Evolutionary conservation across 2,329 filamentous ascomycete genomes (phyloP), one percentile per base, ranked within the genome.

Genomic region (Aspergillus tubingensis): DNA sequence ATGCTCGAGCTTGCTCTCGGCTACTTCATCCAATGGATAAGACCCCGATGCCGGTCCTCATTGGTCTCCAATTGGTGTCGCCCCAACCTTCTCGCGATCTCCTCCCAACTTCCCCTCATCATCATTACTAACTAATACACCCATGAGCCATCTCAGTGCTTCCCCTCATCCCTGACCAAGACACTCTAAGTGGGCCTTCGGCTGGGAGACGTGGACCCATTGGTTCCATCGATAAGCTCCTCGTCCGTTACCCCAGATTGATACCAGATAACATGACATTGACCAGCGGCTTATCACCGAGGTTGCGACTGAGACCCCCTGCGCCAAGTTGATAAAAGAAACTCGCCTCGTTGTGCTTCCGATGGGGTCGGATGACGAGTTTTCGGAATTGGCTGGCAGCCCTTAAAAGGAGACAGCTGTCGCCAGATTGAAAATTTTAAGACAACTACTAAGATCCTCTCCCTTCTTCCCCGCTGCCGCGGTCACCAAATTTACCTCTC

Each of bases 1-100:
- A 25, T 65, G 66, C 66, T 70, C 66, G 60, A 60, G 11, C 17
- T 50, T 17, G 47, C 51, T 58, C 17, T 62, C 60, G 60, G 60
- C 49, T 59, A 54, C 27, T 21, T 11, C 39, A 23, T 50, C 60
- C 60, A 62, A 62, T 62, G 53, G 53, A 54, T 49, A 54, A 53
- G 38, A 36, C 32, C 36, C 52, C 38, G 15, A 5, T 47, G 30
- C 21, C 30, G 53, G 44, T 49, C 43, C 60, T 62, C 60, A 52
- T 56, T 59, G 53, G 54, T 54, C 61, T 60, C 38, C 57, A 32
- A n/a, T 6, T 8, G 44, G 44, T 21, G 1, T 44, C 44, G 15
- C 23, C 43, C 44, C 44, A 23, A 49, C 23, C 23, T 23, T 49
- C 25, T 23, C 23, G 23, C 7, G 44, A 49, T 23, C 38, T 27